Percentiles rank a stretch among this genome's conserved stretches.
Conservation (phyloP, 441 rosid species). For the Adansonia madagascariensis region DNA sequence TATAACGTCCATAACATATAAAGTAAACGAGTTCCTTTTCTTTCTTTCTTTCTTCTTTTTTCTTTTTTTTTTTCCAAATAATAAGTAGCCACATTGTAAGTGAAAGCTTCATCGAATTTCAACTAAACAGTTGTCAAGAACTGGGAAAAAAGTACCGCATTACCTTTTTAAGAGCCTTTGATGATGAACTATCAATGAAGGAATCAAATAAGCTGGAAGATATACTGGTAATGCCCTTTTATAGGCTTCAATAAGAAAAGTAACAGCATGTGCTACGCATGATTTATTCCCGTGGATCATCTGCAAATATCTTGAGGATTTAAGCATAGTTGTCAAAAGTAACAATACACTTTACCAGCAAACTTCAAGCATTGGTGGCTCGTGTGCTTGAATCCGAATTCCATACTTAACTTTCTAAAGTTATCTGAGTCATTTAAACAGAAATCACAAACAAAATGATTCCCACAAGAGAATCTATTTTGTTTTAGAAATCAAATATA, state of each 20-base stretch:
- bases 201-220: slow-evolving; percentile 86
- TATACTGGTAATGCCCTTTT: slow-evolving; percentile 87
- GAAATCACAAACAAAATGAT: neutral
- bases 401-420: neutral
- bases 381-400: neutral
- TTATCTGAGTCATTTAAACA: neutral
- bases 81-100: neutral
- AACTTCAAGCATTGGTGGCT: neutral
- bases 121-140: neutral
- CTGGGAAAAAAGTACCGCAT: neutral
- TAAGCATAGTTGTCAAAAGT: slow-evolving; percentile 23
- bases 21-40: neutral
- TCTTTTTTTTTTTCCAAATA: too few relatives aligned
- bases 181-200: slow-evolving; percentile 93
- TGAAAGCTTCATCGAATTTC: neutral
- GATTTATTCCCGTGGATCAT: slow-evolving; percentile 84
- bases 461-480: slow-evolving; percentile 7
- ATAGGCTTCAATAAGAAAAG: slow-evolving; percentile 79
- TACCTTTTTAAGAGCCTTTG: slow-evolving; percentile 79
- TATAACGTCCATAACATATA: neutral
- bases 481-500: slow-evolving; percentile 1
- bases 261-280: slow-evolving; percentile 58
- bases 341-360: neutral
- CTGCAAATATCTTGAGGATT: slow-evolving; percentile 50
- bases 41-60: too few relatives aligned